Base-by-base conservation (phyloP, 2,329 filamentous ascomycete genomes). In the Phaeosphaeriaceae sp. region DNA sequence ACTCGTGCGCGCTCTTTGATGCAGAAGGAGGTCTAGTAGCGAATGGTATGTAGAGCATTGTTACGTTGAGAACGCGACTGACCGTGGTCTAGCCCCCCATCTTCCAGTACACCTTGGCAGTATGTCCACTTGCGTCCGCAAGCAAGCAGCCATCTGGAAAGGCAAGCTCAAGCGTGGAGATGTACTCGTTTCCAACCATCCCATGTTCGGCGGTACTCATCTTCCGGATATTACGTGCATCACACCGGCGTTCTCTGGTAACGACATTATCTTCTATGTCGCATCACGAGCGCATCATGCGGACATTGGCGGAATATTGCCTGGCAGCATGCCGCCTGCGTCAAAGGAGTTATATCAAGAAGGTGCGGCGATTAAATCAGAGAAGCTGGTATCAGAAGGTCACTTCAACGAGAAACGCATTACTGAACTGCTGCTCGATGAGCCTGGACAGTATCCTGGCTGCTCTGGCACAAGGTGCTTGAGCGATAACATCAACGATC, bases 131-230 rank as follows among this genome's bases (percentile, higher is more conserved):
- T 93, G 91, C 50, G 90, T 94, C 1, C 84, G 86, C 58, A 90
- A 90, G 48, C 91, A 94, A 78, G 89, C 91, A 5, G 85, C 90
- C 66, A 91, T 93, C 56, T 95, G 91, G 91, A 85, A 88, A 66
- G 90, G 89, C 6, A 91, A 89, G 64, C 80, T 95, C 52, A 90
- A 91, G 68, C 88, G 85, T 56, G 91, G 91, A 31, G 91, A 95
- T 73, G 91, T 95, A 0, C 85, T 95, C 44, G 90, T 94, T 6
- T 91, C 90, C 0, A 95, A 95, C 67, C 91, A 95, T 70, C 91
- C 91, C 1, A 91, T 92, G 73, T 93, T 89, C 69, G 91, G 91
- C 33, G 91, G 91, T 42, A 96, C 92, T 0, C 91, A 95, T 80
- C 79, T 95, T 24, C 91, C 91, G 1, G 91, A 95, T 70, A 91